A percentile compares a stretch with the other conserved stretches of the same genome.
phyloP scores from a whole-genome alignment of 228 moss, liverwort and hornwort genomes.

The Sphagnum fallax region DNA sequence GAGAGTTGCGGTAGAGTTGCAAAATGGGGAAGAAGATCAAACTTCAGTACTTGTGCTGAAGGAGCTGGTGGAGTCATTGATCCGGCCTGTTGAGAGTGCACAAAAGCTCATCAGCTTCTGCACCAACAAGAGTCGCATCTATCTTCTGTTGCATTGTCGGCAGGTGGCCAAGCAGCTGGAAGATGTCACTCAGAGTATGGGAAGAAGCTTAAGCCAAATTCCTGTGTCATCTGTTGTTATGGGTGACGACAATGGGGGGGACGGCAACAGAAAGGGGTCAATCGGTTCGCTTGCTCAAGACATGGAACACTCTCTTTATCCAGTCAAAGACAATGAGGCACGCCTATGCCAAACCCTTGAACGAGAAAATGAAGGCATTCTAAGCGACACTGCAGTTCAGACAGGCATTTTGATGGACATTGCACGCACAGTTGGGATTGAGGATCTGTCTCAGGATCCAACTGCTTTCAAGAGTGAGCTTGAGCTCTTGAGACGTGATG shows the following conservation, averaged over 20 bases:
- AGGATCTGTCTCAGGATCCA: slow-evolving; percentile 68
- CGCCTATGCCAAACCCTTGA: slow-evolving; percentile 78
- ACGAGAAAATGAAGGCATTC: slow-evolving; percentile 60
- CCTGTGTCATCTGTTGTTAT: slow-evolving; percentile 49
- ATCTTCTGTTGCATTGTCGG: slow-evolving; percentile 83
- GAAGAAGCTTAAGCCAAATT: slow-evolving; percentile 44
- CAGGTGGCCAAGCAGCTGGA: slow-evolving; percentile 77
- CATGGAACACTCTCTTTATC: slow-evolving; percentile 64
- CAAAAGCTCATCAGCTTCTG: slow-evolving; percentile 71
- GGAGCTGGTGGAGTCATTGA: slow-evolving; percentile 56
- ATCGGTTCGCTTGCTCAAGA: slow-evolving; percentile 61
- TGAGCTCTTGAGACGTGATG: slow-evolving; percentile 64
- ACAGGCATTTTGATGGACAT: slow-evolving; percentile 93
- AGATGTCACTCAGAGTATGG: slow-evolving; percentile 60
- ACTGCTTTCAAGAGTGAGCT: slow-evolving; percentile 84
- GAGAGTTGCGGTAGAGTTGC: slow-evolving; percentile 66
- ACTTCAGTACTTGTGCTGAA: slow-evolving; percentile 36
- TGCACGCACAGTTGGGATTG: slow-evolving; percentile 83
- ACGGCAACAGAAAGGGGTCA: slow-evolving; percentile 41
- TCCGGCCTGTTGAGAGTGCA: slow-evolving; percentile 59
- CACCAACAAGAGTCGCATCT: slow-evolving; percentile 80
- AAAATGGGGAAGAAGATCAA: slow-evolving; percentile 55
- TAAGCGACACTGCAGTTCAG: slow-evolving; percentile 74
- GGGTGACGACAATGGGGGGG: slow-evolving; percentile 33
- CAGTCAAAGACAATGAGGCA: slow-evolving; percentile 81